Evolutionary conservation across 1,284 basidiomycete species (phyloP).

Genomic region (Fomitiporia mediterranea): DNA sequence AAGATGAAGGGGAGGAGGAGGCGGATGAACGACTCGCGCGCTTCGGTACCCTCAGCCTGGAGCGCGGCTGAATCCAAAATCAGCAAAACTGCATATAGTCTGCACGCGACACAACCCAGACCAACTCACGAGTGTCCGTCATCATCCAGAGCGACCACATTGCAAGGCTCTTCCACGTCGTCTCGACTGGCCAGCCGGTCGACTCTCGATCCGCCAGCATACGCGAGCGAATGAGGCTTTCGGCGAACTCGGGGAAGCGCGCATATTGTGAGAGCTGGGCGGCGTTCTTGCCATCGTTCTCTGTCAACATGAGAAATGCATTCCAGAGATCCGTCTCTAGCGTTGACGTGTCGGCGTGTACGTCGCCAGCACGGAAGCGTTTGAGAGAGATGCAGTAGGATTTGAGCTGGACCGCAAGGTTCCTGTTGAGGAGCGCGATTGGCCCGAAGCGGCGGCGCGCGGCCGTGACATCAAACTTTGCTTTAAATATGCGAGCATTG

Average conservation of each 20-base stretch:
- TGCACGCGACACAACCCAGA: constrained; percentile 14
- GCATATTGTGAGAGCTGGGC: constrained; percentile 50
- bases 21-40: constrained; percentile 43
- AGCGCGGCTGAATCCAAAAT: constrained; percentile 39
- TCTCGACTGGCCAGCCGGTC: constrained; percentile 56
- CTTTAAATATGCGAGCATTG: constrained; percentile 54
- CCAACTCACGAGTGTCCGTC: constrained; percentile 42
- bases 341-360: constrained; percentile 27
- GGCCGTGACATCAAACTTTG: constrained; percentile 57
- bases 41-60: constrained; percentile 33
- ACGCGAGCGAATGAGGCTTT: constrained; percentile 39
- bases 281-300: constrained; percentile 74
- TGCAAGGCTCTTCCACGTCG: constrained; percentile 43
- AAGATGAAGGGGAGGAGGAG: constrained; percentile 56
- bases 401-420: constrained; percentile 47
- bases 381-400: constrained; percentile 39
- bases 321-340: constrained; percentile 48
- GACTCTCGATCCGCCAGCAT: constrained; percentile 39
- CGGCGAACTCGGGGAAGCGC: constrained; percentile 43
- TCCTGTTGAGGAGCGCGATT: constrained; percentile 32
- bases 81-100: not conserved
- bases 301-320: constrained; percentile 61
- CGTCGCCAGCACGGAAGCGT: constrained; percentile 37
- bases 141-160: constrained; percentile 65
- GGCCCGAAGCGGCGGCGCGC: constrained; percentile 49